These are phyloP conservation scores for Penicillium roqueforti DNA, from an alignment of 495 filamentous ascomycete species.

Conservation along the genomic window DNA sequence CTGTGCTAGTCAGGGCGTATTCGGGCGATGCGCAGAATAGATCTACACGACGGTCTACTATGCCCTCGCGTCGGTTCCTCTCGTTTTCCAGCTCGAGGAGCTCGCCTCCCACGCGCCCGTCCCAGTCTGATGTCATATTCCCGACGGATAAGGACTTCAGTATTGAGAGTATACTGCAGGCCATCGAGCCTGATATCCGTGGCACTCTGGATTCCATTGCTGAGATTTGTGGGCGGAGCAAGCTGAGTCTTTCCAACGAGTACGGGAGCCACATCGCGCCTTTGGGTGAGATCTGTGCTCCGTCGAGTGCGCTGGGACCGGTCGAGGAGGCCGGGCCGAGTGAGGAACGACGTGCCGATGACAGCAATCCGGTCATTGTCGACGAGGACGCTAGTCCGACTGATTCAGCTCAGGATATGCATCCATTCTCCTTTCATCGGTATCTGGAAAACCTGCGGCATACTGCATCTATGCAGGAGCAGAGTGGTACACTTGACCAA, in stretches of 20 bases:
- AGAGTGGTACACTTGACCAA: background rate
- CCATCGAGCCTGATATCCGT: slow-evolving; percentile 56
- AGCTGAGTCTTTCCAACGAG: slow-evolving; percentile 58
- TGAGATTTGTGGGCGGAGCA: slow-evolving; percentile 60
- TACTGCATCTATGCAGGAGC: slow-evolving; percentile 19
- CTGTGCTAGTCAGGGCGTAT: slow-evolving; percentile 45
- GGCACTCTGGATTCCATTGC: slow-evolving; percentile 58
- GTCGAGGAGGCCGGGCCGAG: slow-evolving; percentile 42
- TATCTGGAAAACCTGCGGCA: slow-evolving; percentile 31
- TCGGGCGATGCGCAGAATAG: slow-evolving; percentile 32
- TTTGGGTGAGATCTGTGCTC: slow-evolving; percentile 51
- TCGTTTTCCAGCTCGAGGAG: slow-evolving; percentile 20
- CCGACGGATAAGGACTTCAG: slow-evolving; percentile 53
- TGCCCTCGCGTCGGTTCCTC: slow-evolving; percentile 37
- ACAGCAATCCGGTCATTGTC: slow-evolving; percentile 27
- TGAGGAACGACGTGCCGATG: slow-evolving; percentile 30
- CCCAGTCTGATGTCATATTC: slow-evolving; percentile 25
- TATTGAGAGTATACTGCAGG: slow-evolving; percentile 56
- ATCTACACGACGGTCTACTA: slow-evolving; percentile 19
- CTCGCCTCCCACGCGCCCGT: slow-evolving; percentile 15
- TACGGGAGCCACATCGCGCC: slow-evolving; percentile 62
- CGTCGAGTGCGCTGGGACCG: slow-evolving; percentile 32
- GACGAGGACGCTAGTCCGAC: slow-evolving; percentile 33
- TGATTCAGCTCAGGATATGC: slow-evolving; percentile 25
- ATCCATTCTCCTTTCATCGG: slow-evolving; percentile 31